Base-by-base conservation (phyloP, 2,329 filamentous ascomycete species). In the Coniochaeta prunicola region DNA sequence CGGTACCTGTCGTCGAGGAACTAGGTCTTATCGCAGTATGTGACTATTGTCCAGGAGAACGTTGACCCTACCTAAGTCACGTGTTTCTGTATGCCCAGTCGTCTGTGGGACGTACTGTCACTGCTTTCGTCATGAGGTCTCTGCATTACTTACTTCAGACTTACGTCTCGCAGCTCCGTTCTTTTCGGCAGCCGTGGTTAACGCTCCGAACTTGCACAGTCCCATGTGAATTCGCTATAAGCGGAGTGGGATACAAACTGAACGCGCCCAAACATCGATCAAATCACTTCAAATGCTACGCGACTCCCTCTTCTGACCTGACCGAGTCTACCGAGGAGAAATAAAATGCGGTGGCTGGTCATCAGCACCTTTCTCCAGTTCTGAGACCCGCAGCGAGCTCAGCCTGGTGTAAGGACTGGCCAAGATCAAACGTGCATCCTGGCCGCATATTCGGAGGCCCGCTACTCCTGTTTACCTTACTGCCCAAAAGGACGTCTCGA, bases 391-490 rank as follows among this genome's bases (percentile, higher is more conserved):
- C 53, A 55, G 33, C n/a, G n/a, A 33, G 38, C 53, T 56, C 59
- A 50, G 38, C 56, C 28, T 53, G 55, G 55, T 48, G 53, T 59
- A 34, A 24, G 24, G 57, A 59, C 57, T 56, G 53, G 57, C 62
- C 63, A 64, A 64, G 60, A 59, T 58, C 56, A 12, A 60, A 54
- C 62, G 60, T 63, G 66, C 64, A 58, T 55, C 38, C 64, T 17
- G 66, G 65, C 66, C 65, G 66, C 66, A 68, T 67, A 67, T 62
- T 57, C 57, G 36, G 63, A 63, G 66, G 65, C 66, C 66, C 63
- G 65, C 65, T 56, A 58, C 61, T 58, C 61, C 64, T 17, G 59
- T 50, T 57, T 61, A 63, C 64, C 64, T 60, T 63, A 68, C 62
- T 38, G 54, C 54, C 54, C 34, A 56, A 56, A n/a, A 61, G 42